A percentile compares a stretch with the other conserved stretches of the same genome.
These are phyloP conservation scores for Acanthamoeba sp. DNA, from an alignment of 208 protist species.

Conservation along the genomic window DNA sequence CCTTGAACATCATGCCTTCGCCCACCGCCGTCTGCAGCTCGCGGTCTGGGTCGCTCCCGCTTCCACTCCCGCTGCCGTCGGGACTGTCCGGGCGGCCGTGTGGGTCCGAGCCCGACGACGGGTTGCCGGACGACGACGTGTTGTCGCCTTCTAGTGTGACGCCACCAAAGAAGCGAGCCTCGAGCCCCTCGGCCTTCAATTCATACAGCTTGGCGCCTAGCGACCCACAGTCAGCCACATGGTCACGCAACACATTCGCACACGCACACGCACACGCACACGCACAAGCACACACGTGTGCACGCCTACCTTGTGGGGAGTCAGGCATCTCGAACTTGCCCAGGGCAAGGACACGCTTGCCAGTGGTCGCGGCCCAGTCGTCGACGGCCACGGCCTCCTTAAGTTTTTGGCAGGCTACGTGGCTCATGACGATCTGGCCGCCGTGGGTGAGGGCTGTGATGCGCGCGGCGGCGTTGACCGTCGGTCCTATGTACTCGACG, in stretches of 20 bases:
- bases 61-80: background rate
- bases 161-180: slow-evolving; percentile 33
- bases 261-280: too few relatives aligned
- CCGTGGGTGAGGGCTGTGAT: slow-evolving; percentile 17
- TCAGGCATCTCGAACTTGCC: slow-evolving; percentile 47
- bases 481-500: slow-evolving; percentile 1
- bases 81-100: too few relatives aligned
- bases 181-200: background rate
- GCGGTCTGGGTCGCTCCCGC: background rate
- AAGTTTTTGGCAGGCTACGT: background rate
- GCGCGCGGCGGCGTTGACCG: background rate
- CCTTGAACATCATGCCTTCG: slow-evolving; percentile 14
- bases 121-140: background rate
- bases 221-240: background rate
- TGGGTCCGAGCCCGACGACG: background rate
- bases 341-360: background rate
- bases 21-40: slow-evolving; percentile 28
- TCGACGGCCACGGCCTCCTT: too few relatives aligned
- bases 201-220: background rate
- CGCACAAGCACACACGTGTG: background rate
- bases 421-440: slow-evolving; percentile 8
- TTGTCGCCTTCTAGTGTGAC: background rate
- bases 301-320: background rate
- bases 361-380: too few relatives aligned
- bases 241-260: too few relatives aligned